A percentile compares a stretch with the other conserved stretches of the same genome.
Conservation (phyloP, 352 stramenopile genomes). For the Globisporangium barbulae region DNA sequence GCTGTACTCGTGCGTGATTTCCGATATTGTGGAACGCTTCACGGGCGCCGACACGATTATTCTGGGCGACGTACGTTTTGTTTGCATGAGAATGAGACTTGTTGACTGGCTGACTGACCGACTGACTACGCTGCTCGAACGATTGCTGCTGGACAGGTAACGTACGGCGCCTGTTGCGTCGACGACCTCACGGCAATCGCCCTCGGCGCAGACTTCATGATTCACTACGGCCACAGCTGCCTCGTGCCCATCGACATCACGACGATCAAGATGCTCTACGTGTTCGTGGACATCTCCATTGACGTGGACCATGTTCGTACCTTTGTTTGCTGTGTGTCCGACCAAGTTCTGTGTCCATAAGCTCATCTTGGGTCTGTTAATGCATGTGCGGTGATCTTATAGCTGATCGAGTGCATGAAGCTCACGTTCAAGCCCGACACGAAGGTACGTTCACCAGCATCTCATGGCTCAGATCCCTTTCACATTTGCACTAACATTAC, state of each 20-base stretch:
- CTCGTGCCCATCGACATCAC: slow-evolving; percentile 97
- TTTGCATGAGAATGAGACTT: neutral
- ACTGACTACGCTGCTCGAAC: neutral
- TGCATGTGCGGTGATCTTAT: slow-evolving; percentile 1
- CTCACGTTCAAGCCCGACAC: slow-evolving; percentile 78
- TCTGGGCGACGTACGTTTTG: slow-evolving; percentile 92
- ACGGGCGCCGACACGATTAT: slow-evolving; percentile 91
- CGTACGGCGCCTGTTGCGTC: slow-evolving; percentile 99
- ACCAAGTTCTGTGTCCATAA: neutral
- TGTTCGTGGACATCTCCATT: slow-evolving; percentile 99
- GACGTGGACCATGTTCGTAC: slow-evolving; percentile 92
- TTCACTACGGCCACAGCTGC: slow-evolving; percentile 99
- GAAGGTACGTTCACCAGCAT: slow-evolving; percentile 36
- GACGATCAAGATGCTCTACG: slow-evolving; percentile 96
- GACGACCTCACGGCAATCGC: slow-evolving; percentile 97
- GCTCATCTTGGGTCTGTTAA: neutral
- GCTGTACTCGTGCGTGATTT: slow-evolving; percentile 97
- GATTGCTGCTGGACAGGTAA: slow-evolving; percentile 52
- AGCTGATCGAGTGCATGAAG: slow-evolving; percentile 95
- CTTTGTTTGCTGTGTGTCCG: neutral
- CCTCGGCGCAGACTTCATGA: slow-evolving; percentile 95
- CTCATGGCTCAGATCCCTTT: neutral
- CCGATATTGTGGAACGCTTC: slow-evolving; percentile 98
- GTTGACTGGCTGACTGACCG: neutral
- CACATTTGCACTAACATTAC: neutral